Base-by-base conservation (phyloP, 2,329 filamentous ascomycete species). In the Neonectria sp. region DNA sequence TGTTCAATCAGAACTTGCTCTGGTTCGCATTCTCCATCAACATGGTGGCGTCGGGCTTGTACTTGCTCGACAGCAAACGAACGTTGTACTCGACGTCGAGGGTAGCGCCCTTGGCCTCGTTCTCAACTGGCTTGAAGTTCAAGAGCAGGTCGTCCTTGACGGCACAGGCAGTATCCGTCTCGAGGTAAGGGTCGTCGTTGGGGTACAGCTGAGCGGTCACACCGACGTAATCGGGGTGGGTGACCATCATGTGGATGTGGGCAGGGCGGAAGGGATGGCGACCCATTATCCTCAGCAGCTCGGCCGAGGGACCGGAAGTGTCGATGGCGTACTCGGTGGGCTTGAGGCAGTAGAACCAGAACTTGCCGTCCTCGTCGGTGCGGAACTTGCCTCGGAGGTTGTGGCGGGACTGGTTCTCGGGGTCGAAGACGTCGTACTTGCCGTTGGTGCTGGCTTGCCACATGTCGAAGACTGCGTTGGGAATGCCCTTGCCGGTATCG, bases 151-250 rank as follows among this genome's bases (percentile, higher is more conserved):
- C 85, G 55, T 86, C 81, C 79, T 88, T 88, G 71, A 88, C 86
- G 43, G 86, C 86, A 68, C 86, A 88, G 35, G 86, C 86, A 48
- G 79, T 79, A 56, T 83, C 81, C 2, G 78, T 79, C 43, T 79
- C 77, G 29, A 94, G 84, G 77, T 93, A 93, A 55, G 88, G 86
- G 81, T 91, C 89, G 21, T 88, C 84, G 68, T 86, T 86, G 79
- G 93, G 92, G 78, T 94, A 95, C 60, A 95, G 90, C 79, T 95
- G 93, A 0, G 93, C 94, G 1, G 92, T 92, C 67, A 93, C 72
- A 85, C 91, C 85, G 77, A 90, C 91, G 84, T 92, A 93, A 4
- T 90, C 89, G n/a, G 86, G 85, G 64, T 88, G 86, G 4, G 88
- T 88, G 65, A 86, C 84, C 84, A 85, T 86, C 73, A 86, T 85